These are phyloP conservation scores for Cardiospermum halicacabum DNA, from an alignment of 345 rosid genomes.

Conservation along the genomic window DNA sequence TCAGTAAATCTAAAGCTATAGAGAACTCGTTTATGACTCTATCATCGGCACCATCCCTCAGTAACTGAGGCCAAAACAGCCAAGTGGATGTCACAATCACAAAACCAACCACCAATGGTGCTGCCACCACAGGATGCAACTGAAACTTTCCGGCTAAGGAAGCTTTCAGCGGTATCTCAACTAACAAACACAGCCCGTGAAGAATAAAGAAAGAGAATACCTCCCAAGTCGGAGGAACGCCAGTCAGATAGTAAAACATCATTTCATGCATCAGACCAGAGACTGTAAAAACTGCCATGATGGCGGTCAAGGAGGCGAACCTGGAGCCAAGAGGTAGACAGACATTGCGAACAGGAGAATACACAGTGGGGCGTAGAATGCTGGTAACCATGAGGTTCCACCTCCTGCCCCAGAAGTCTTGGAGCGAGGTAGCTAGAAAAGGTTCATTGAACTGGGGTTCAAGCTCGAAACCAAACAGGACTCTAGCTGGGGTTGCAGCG, in stretches of 20 bases:
- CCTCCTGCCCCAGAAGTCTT: constrained; percentile 78
- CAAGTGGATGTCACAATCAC: constrained; percentile 31
- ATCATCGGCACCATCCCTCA: constrained; percentile 36
- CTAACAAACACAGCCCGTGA: constrained; percentile 40
- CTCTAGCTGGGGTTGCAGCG: constrained; percentile 29
- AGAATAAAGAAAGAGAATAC: constrained; percentile 58
- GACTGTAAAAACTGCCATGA: constrained; percentile 42
- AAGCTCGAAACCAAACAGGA: constrained; percentile 41
- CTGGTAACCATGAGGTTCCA: constrained; percentile 68
- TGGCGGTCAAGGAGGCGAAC: constrained; percentile 29
- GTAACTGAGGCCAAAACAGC: constrained; percentile 47
- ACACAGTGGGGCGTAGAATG: constrained; percentile 48
- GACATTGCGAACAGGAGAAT: constrained; percentile 35
- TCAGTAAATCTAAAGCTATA: constrained; percentile 16
- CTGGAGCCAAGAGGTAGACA: constrained; percentile 13
- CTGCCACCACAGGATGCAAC: constrained; percentile 27
- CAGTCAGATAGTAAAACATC: constrained; percentile 38
- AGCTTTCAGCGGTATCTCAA: constrained; percentile 44
- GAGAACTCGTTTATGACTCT: constrained; percentile 30
- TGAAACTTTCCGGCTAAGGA: constrained; percentile 20
- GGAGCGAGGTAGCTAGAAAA: constrained; percentile 58
- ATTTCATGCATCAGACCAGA: constrained; percentile 70
- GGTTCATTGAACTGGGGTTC: constrained; percentile 69
- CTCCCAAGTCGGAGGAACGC: constrained; percentile 64
- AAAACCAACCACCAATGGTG: constrained; percentile 33